Base-by-base conservation (phyloP, 164 flowering plant species). In the Nymphaea thermarum region DNA sequence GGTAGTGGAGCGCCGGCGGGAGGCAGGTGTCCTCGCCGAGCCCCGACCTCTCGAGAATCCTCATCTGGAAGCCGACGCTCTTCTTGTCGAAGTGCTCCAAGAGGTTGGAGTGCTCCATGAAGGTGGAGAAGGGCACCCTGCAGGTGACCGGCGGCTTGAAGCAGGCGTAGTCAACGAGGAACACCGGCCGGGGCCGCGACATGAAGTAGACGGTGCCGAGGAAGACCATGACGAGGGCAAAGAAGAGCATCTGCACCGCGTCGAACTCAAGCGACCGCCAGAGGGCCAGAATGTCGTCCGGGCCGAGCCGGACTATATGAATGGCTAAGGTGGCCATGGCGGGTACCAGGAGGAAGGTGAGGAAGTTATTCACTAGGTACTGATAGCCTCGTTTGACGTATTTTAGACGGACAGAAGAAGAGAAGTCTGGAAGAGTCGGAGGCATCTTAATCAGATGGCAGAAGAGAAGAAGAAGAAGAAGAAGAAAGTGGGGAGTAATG, bases 131-230 rank as follows among this genome's bases (percentile, higher is more conserved):
- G 3, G 82, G 81, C 41, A 75, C 78, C 2, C 81, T 73, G 47
- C 71, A 78, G 0, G 74, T 72, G 10, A 64, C 63, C 0, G 81
- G 80, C 4, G 85, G 81, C 57, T 78, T 78, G 73, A 68, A 80
- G 45, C 80, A 75, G 5, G 82, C 59, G 70, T 78, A 82, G 60
- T 82, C 82, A 2, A 82, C 75, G 6, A 82, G 74, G 71, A 75
- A 79, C 41, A 82, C 62, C 3, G 77, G 65, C 1, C 83, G 44
- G 3, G 85, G 85, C 68, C 67, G 73, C 43, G 83, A 76, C 78
- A 75, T 75, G 73, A 72, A 76, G 68, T 78, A 82, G 60, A 78
- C 63, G 11, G 81, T 71, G 65, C 67, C 44, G 42, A 71, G 42
- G 71, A 80, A 72, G 68, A 74, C 44, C 57, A 67, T 41, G 63